A percentile compares a stretch with the other conserved stretches of the same genome.
phyloP scores from a whole-genome alignment of 2,329 filamentous ascomycete species.

The Talaromyces sp. region DNA sequence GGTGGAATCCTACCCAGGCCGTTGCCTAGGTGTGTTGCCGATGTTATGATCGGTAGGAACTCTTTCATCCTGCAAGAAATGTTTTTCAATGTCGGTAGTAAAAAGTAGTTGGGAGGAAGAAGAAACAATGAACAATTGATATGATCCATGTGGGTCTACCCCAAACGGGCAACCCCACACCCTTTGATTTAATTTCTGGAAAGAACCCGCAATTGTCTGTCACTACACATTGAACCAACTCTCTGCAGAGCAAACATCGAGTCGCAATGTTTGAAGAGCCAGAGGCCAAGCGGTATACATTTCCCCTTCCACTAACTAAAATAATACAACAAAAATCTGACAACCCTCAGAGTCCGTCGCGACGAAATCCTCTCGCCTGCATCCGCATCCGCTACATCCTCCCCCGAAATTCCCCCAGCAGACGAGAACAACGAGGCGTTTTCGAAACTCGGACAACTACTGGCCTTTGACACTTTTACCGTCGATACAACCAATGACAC shows the following conservation, averaged over 20 bases:
- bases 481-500: neutral
- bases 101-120: too few relatives aligned
- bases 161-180: neutral
- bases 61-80: neutral
- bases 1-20: neutral
- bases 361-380: slow-evolving; percentile 27
- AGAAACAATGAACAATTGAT: neutral
- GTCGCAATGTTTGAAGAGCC: slow-evolving; percentile 30
- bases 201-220: neutral
- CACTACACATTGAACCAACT: neutral
- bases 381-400: slow-evolving; percentile 23
- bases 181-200: neutral
- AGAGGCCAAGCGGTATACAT: slow-evolving; percentile 29
- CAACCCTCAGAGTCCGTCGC: slow-evolving; percentile 26
- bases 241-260: neutral
- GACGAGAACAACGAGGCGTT: slow-evolving; percentile 18
- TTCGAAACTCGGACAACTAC: slow-evolving; percentile 26
- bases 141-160: neutral
- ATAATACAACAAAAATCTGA: neutral
- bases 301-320: neutral
- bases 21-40: neutral
- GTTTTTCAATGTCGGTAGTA: neutral
- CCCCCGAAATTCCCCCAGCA: slow-evolving; percentile 21
- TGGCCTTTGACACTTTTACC: slow-evolving; percentile 26
- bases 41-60: neutral